Evolutionary conservation across 2,329 filamentous ascomycete genomes (phyloP).

Genomic region (Alternaria tenuissima): DNA sequence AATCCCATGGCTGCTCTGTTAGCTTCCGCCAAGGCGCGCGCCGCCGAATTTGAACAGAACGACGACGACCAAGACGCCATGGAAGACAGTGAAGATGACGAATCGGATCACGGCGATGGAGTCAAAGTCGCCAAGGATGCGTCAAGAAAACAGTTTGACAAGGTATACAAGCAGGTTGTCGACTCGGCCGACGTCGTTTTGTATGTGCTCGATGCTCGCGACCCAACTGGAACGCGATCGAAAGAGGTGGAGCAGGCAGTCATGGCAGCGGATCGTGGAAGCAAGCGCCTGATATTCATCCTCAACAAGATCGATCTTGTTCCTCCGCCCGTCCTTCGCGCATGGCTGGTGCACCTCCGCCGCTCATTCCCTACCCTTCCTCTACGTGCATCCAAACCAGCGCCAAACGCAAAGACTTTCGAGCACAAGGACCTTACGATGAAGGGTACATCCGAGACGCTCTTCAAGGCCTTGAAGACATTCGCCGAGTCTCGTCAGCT

Average conservation of each 20-base stretch:
- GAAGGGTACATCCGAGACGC: conserved; percentile 81
- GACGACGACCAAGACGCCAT: conserved; percentile 67
- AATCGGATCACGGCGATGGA: conserved; percentile 52
- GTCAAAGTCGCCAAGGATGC: conserved; percentile 59
- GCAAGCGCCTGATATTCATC: conserved; percentile 88
- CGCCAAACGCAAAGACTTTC: conserved; percentile 87
- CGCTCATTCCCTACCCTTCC: conserved; percentile 92
- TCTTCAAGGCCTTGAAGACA: conserved; percentile 89
- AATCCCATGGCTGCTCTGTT: conserved; percentile 94
- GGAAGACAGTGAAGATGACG: conserved; percentile 65
- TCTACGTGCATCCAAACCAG: conserved; percentile 81
- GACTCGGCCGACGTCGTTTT: conserved; percentile 89
- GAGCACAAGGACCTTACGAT: conserved; percentile 90
- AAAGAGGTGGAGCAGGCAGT: conserved; percentile 89
- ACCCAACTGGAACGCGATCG: conserved; percentile 89
- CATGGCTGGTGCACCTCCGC: conserved; percentile 84
- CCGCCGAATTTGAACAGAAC: conserved; percentile 74
- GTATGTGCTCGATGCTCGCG: conserved; percentile 91
- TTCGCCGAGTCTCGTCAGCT: conserved; percentile 84
- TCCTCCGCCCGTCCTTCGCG: conserved; percentile 80
- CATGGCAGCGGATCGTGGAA: conserved; percentile 83
- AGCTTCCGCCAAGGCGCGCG: conserved; percentile 81
- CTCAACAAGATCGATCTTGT: conserved; percentile 97
- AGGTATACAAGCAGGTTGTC: conserved; percentile 93
- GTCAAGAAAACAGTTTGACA: conserved; percentile 90